These are phyloP conservation scores for Alternaria incomplexa DNA, from an alignment of 2,329 filamentous ascomycete genomes.

Conservation along the genomic window DNA sequence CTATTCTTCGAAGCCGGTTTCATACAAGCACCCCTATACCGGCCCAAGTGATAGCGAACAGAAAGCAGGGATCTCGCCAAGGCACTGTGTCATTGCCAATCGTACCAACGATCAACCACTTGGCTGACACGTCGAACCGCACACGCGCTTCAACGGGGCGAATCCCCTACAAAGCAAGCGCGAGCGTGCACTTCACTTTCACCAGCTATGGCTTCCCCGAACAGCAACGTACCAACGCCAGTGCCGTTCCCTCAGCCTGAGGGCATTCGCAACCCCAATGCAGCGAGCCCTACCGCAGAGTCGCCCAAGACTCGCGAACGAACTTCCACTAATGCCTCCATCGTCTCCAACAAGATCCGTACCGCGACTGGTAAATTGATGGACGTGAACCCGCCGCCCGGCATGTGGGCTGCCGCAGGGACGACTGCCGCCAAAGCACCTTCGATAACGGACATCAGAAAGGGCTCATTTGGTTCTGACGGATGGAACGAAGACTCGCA, in stretches of 20 bases:
- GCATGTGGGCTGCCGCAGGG: conserved; percentile 56
- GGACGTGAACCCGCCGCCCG: conserved; percentile 47
- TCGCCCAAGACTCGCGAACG: conserved; percentile 27
- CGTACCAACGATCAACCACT: conserved; percentile 14
- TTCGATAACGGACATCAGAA: conserved; percentile 52
- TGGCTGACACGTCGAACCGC: conserved; percentile 15
- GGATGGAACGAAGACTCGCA: conserved; percentile 44
- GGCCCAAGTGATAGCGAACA: neutral
- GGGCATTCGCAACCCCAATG: conserved; percentile 13
- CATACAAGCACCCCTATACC: neutral
- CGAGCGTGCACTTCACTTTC: neutral
- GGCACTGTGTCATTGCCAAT: conserved; percentile 16
- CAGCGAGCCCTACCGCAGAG: conserved; percentile 16
- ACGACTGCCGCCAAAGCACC: conserved; percentile 50
- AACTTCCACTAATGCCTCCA: conserved; percentile 43
- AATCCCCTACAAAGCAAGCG: conserved; percentile 7
- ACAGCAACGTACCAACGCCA: conserved; percentile 29
- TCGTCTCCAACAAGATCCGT: conserved; percentile 39
- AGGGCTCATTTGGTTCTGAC: conserved; percentile 41
- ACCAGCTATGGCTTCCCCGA: conserved; percentile 29
- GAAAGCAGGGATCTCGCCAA: conserved; percentile 24
- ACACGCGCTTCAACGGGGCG: neutral
- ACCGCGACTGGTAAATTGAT: conserved; percentile 47
- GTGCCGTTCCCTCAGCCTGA: conserved; percentile 38
- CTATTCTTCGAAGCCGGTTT: conserved; percentile 8